phyloP scores from a whole-genome alignment of 768 basidiomycete species.

The Aureoboletus auriporus region DNA sequence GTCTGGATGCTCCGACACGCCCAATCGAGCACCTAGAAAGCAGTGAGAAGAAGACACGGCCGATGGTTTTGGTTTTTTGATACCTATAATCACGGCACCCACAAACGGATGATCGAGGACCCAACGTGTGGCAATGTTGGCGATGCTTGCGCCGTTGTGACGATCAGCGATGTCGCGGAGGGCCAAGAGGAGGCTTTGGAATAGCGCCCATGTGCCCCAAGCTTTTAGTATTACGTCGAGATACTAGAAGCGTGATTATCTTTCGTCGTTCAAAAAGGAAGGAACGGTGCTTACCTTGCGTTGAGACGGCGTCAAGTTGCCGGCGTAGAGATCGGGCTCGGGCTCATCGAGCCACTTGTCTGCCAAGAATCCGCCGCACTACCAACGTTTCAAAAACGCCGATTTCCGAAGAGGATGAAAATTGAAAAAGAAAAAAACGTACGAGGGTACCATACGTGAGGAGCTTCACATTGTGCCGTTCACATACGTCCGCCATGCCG shows the following conservation, averaged over 20 bases:
- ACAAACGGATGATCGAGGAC: slow-evolving; percentile 75
- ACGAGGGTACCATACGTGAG: slow-evolving; percentile 83
- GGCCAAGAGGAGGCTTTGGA: slow-evolving; percentile 59
- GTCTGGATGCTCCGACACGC: slow-evolving; percentile 67
- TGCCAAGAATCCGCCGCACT: slow-evolving; percentile 84
- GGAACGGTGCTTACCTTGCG: slow-evolving; percentile 53
- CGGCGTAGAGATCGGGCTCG: slow-evolving; percentile 70
- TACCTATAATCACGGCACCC: slow-evolving; percentile 77
- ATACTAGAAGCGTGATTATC: slow-evolving; percentile 44
- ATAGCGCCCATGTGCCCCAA: slow-evolving; percentile 77
- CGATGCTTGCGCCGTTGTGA: slow-evolving; percentile 61
- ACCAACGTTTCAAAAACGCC: slow-evolving; percentile 7
- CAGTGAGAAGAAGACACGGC: neutral
- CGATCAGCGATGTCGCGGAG: slow-evolving; percentile 64
- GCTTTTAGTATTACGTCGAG: slow-evolving; percentile 77
- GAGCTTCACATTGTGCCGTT: slow-evolving; percentile 67
- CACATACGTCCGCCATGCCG: slow-evolving; percentile 74
- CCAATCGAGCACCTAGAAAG: slow-evolving; percentile 60
- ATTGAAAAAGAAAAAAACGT: slow-evolving; percentile 20
- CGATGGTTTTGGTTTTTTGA: neutral
- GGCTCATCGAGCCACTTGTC: slow-evolving; percentile 67
- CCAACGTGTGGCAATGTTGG: slow-evolving; percentile 81
- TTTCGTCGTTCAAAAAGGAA: no score
- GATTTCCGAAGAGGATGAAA: neutral
- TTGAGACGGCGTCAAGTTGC: slow-evolving; percentile 73